phyloP scores from a whole-genome alignment of 2,329 filamentous ascomycete genomes.

The Colletotrichum sp. region DNA sequence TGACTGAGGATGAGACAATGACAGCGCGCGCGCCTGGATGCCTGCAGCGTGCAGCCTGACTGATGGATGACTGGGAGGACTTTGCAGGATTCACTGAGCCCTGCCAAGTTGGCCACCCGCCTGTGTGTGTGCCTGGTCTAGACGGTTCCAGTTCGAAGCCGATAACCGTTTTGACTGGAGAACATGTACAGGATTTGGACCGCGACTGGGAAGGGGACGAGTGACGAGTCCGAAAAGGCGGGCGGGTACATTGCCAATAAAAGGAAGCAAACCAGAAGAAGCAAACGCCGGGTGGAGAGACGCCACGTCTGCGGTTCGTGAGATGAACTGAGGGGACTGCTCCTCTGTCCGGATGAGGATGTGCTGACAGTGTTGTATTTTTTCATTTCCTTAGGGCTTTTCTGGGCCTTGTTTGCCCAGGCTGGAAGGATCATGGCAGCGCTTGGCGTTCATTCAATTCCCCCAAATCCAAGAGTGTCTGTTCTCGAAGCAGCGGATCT shows the following conservation, averaged over 20 bases:
- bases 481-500: conserved; percentile 14
- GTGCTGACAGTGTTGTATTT: background rate
- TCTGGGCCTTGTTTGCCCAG: background rate
- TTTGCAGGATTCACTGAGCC: background rate
- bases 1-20: background rate
- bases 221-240: background rate
- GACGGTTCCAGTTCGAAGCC: background rate
- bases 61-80: background rate
- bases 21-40: background rate
- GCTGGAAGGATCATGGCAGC: background rate
- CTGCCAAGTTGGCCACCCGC: background rate
- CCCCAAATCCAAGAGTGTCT: background rate
- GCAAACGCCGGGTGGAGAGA: background rate
- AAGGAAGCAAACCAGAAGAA: background rate
- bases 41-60: background rate
- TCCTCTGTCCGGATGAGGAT: background rate
- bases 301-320: background rate
- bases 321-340: background rate
- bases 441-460: background rate
- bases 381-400: background rate
- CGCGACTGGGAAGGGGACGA: background rate
- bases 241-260: conserved; percentile 1
- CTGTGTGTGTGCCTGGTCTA: background rate
- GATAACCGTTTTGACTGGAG: conserved; percentile 7
- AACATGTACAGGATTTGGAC: background rate